Percentiles rank a stretch among this genome's conserved stretches.
Evolutionary conservation across 441 rosid species (phyloP).

Genomic region (Erysimum pusillum): DNA sequence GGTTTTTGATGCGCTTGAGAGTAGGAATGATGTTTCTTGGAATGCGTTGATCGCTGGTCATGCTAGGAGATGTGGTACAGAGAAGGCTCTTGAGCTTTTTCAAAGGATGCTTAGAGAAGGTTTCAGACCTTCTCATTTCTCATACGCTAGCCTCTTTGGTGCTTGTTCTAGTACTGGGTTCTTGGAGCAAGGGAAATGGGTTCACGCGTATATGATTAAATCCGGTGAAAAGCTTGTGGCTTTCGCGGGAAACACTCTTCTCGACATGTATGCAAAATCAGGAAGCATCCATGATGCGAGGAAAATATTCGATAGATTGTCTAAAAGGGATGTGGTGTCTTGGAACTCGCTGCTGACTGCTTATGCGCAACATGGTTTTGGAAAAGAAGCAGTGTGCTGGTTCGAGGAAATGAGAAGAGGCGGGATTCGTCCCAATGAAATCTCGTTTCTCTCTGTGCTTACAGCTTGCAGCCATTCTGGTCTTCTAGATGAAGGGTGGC

Average conservation of each 20-base stretch:
- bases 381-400: slow-evolving; percentile 46
- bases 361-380: slow-evolving; percentile 50
- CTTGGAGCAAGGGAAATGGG: slow-evolving; percentile 54
- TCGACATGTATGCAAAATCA: slow-evolving; percentile 51
- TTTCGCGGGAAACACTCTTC: slow-evolving; percentile 47
- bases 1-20: slow-evolving; percentile 44
- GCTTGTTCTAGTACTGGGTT: slow-evolving; percentile 52
- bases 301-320: slow-evolving; percentile 46
- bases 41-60: slow-evolving; percentile 50
- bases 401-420: slow-evolving; percentile 46
- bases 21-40: slow-evolving; percentile 52
- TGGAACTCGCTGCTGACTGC: slow-evolving; percentile 52
- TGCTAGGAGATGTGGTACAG: slow-evolving; percentile 48
- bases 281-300: slow-evolving; percentile 51
- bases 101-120: slow-evolving; percentile 49
- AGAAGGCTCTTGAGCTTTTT: slow-evolving; percentile 45
- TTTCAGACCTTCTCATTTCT: slow-evolving; percentile 49
- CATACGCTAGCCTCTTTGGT: slow-evolving; percentile 48
- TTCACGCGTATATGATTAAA: slow-evolving; percentile 49
- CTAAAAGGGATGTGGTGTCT: slow-evolving; percentile 49
- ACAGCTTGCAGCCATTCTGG: slow-evolving; percentile 56
- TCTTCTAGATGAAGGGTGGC: slow-evolving; percentile 49
- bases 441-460: slow-evolving; percentile 50
- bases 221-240: slow-evolving; percentile 51
- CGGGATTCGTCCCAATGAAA: slow-evolving; percentile 46